Percentiles rank a stretch among this genome's conserved stretches.
phyloP scores from a whole-genome alignment of 768 basidiomycete genomes.

The Lentinula boryana region DNA sequence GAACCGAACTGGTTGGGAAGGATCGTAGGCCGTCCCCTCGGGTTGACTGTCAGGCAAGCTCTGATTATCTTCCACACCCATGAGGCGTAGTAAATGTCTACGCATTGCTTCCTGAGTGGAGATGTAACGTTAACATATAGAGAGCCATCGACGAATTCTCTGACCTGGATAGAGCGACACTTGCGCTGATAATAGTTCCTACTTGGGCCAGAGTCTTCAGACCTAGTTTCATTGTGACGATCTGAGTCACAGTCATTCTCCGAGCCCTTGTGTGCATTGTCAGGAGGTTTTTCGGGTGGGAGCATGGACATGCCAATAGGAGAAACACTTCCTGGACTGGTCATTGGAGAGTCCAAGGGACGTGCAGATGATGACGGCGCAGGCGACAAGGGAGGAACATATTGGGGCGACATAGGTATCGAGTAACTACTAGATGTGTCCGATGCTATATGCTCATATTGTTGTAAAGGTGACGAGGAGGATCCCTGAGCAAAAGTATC shows the following conservation, averaged over 20 bases:
- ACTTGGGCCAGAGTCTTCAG: conserved; percentile 21
- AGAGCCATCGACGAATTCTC: conserved; percentile 10
- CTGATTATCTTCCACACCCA: conserved; percentile 52
- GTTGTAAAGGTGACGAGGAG: conserved; percentile 21
- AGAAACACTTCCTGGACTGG: conserved; percentile 6
- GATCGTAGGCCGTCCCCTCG: conserved; percentile 42
- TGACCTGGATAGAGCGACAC: conserved; percentile 64
- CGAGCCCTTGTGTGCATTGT: not conserved
- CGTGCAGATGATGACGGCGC: conserved; percentile 14
- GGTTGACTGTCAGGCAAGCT: conserved; percentile 54
- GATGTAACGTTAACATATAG: not conserved
- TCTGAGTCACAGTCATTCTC: conserved; percentile 28
- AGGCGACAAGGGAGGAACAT: not conserved
- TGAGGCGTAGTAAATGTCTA: conserved; percentile 51
- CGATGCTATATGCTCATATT: conserved; percentile 9
- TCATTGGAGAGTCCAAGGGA: conserved; percentile 7
- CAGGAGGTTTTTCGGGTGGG: conserved; percentile 6
- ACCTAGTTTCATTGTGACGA: conserved; percentile 28
- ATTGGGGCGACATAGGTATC: conserved; percentile 20
- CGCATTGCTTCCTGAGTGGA: conserved; percentile 61
- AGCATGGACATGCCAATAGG: conserved; percentile 3
- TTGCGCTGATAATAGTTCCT: conserved; percentile 58
- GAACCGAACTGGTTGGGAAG: conserved; percentile 60
- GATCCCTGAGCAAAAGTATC: conserved; percentile 33
- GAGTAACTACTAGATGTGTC: conserved; percentile 12